phyloP scores from a whole-genome alignment of 305 asterid genomes.

The Solanum hybrid region DNA sequence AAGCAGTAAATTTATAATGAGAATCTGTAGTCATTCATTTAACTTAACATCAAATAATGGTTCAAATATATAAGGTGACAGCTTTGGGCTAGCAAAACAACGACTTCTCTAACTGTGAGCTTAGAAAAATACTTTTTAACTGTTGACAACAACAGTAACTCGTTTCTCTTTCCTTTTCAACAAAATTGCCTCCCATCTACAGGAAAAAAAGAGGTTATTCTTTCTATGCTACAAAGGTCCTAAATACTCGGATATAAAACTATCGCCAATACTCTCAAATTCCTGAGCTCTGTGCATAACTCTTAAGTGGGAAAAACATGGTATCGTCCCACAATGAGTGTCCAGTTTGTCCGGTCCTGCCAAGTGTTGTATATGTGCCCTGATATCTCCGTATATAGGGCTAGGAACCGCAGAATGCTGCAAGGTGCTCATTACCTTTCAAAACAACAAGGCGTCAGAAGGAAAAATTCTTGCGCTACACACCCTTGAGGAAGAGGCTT shows the following conservation, averaged over 20 bases:
- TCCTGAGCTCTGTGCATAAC: background rate
- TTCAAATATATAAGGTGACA: too few species aligned
- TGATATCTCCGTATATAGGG: background rate
- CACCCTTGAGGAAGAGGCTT: background rate
- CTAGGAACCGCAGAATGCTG: background rate
- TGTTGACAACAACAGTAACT: background rate
- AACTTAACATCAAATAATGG: too few species aligned
- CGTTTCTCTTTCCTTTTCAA: background rate
- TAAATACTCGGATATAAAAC: background rate
- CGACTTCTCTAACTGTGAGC: background rate
- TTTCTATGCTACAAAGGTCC: background rate
- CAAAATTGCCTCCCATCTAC: background rate
- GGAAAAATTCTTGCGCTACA: background rate
- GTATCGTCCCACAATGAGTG: background rate
- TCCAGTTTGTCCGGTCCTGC: background rate
- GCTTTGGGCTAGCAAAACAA: too few species aligned
- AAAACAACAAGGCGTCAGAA: background rate
- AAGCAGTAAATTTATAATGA: background rate
- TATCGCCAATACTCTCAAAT: background rate
- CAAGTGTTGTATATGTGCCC: background rate
- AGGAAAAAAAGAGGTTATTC: background rate
- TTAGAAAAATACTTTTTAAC: background rate
- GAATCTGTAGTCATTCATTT: background rate
- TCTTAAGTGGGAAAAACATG: background rate
- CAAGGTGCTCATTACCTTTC: background rate